phyloP scores from a whole-genome alignment of 768 basidiomycete genomes.

The Pulveroboletus sp. region DNA sequence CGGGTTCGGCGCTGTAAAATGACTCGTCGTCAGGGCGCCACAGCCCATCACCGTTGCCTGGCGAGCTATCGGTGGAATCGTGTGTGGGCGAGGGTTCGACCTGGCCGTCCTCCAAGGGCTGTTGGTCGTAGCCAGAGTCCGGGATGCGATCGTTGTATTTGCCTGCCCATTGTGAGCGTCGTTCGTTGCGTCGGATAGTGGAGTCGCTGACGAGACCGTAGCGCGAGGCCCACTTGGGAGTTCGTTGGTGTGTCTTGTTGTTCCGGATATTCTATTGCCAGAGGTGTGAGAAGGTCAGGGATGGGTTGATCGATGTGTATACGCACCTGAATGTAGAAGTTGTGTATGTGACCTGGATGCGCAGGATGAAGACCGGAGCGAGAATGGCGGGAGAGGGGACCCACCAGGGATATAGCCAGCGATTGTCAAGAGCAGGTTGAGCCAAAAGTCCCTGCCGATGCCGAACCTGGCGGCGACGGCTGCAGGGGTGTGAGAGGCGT shows the following conservation, averaged over 20 bases:
- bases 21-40: constrained; percentile 78
- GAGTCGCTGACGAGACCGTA: constrained; percentile 86
- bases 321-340: constrained; percentile 85
- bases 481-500: constrained; percentile 30
- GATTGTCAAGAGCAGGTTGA: constrained; percentile 86
- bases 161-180: constrained; percentile 82
- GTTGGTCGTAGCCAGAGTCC: constrained; percentile 65
- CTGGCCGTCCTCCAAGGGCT: constrained; percentile 80
- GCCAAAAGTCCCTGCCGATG: constrained; percentile 86
- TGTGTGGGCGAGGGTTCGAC: constrained; percentile 28
- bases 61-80: constrained; percentile 6
- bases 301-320: background rate
- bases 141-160: constrained; percentile 83
- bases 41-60: constrained; percentile 45
- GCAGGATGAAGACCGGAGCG: constrained; percentile 4
- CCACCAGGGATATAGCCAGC: constrained; percentile 87
- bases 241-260: constrained; percentile 88
- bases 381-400: constrained; percentile 10
- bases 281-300: constrained; percentile 4
- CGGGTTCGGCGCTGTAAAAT: constrained; percentile 53
- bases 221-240: constrained; percentile 93
- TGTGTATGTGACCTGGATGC: constrained; percentile 77
- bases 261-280: constrained; percentile 80
- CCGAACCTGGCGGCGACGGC: constrained; percentile 94
- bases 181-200: constrained; percentile 73